Evolutionary conservation across 768 basidiomycete species (phyloP), one percentile per base, ranked within the genome.

Genomic region (Rhodosporidiobolus odoratus): DNA sequence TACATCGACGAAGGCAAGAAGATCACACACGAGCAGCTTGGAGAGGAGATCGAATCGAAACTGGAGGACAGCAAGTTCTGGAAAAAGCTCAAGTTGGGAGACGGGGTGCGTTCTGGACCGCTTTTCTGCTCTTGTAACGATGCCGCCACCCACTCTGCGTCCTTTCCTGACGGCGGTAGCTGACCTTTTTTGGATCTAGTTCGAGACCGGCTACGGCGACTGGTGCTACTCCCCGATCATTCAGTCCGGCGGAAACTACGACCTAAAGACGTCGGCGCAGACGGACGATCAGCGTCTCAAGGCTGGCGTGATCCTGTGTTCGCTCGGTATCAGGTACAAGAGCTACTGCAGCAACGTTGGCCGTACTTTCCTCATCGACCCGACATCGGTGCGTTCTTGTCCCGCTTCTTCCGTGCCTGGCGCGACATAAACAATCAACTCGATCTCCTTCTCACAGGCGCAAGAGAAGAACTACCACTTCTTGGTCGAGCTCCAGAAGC

Each of bases 211-310:
- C n/a, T 84, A 87, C 4, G 88, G 89, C 10, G 96, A 99, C 80
- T 95, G 94, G 80, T 90, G 90, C 75, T 97, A 95, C 80, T 86
- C 90, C 4, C 93, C 95, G 3, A 94, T 97, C 79, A 91, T 98
- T 78, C 95, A 97, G 75, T 97, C 94, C 10, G 89, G 88, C 50
- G 89, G 91, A 13, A 89, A 89, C 43, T 98, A 95, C 79, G 95
- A 98, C 79, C 82, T 98, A 58, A 86, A 88, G 68, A 88, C 89
- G 48, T 89, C 88, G 2, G 92, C 91, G 0, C 88, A 92, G 78
- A 92, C 94, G 10, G 88, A 91, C 30, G 82, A 85, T 35, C 90
- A 95, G 76, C 84, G 84, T 68, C 89, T 97, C 73, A 79, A 80
- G 87, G 90, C 81, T 88, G 94, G 94, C 27, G 91, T 98, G 48